Evolutionary conservation across 202 grass and related monocot genomes (phyloP).

Genomic region (Miscanthus sacchariflorus): DNA sequence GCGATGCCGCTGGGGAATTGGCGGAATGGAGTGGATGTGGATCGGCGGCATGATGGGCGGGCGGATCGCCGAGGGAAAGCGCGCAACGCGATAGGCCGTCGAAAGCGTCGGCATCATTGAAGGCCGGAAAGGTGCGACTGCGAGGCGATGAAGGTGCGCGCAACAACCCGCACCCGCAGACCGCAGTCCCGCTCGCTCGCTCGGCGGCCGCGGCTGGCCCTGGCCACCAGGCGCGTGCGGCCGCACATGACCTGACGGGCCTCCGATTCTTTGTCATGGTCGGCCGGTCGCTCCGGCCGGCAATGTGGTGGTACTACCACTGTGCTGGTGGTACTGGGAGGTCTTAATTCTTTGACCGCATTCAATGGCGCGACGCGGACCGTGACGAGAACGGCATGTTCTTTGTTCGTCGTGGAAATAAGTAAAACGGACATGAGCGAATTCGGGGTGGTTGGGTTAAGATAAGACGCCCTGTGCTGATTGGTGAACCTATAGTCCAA

Average conservation of each 20-base stretch:
- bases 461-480: background rate
- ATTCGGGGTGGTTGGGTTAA: too few relatives aligned
- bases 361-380: background rate
- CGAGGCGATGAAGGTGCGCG: constrained; percentile 26
- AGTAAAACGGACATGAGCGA: too few relatives aligned
- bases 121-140: constrained; percentile 32
- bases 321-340: too few relatives aligned
- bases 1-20: constrained; percentile 13
- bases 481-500: background rate
- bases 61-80: constrained; percentile 36
- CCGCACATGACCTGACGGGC: too few relatives aligned
- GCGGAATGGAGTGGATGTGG: background rate
- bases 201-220: background rate
- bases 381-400: background rate
- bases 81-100: constrained; percentile 35
- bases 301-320: background rate
- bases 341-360: background rate
- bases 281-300: too few relatives aligned
- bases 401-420: background rate
- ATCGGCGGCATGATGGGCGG: constrained; percentile 24
- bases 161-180: background rate
- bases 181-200: too few relatives aligned
- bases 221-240: too few relatives aligned
- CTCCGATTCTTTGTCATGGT: background rate
- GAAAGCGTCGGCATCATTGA: constrained; percentile 45